A percentile compares a stretch with the other conserved stretches of the same genome.
phyloP scores from a whole-genome alignment of 768 basidiomycete genomes.

The Piloderma croceum region DNA sequence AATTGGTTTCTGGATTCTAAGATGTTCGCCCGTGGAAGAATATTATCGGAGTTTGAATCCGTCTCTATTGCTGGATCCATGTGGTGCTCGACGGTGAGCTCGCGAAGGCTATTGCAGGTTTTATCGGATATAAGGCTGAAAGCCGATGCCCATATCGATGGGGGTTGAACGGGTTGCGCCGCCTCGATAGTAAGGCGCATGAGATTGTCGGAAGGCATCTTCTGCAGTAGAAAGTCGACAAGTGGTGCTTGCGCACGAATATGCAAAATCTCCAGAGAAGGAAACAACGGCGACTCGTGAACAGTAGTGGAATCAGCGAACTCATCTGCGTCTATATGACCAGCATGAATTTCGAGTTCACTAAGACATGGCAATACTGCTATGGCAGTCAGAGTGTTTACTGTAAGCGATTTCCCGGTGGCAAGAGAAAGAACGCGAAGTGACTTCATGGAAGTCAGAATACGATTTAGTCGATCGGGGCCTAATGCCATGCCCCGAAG shows the following conservation, averaged over 20 bases:
- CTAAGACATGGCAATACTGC: slow-evolving; percentile 13
- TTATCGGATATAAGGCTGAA: not conserved
- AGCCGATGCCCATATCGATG: not conserved
- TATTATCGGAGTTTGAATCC: not conserved
- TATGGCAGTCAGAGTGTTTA: slow-evolving; percentile 13
- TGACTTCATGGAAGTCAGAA: slow-evolving; percentile 5
- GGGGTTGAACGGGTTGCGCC: not conserved
- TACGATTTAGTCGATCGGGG: slow-evolving; percentile 5
- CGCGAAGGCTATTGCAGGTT: not conserved
- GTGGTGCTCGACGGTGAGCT: not conserved
- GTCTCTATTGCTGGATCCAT: not conserved
- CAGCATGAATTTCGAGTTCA: slow-evolving; percentile 15
- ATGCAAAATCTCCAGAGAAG: not conserved
- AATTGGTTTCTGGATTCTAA: not conserved
- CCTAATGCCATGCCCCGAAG: slow-evolving; percentile 11
- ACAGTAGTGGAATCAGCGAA: slow-evolving; percentile 1
- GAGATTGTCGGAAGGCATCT: not conserved
- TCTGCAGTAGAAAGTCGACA: not conserved
- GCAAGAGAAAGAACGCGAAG: slow-evolving; percentile 14
- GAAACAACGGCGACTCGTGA: not conserved
- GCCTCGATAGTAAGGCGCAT: not conserved
- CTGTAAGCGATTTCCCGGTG: slow-evolving; percentile 9
- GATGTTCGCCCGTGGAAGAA: not conserved
- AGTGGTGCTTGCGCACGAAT: not conserved
- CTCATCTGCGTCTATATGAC: slow-evolving; percentile 11